phyloP scores from a whole-genome alignment of 2,329 filamentous ascomycete genomes.

The Fusarium coffeatum region DNA sequence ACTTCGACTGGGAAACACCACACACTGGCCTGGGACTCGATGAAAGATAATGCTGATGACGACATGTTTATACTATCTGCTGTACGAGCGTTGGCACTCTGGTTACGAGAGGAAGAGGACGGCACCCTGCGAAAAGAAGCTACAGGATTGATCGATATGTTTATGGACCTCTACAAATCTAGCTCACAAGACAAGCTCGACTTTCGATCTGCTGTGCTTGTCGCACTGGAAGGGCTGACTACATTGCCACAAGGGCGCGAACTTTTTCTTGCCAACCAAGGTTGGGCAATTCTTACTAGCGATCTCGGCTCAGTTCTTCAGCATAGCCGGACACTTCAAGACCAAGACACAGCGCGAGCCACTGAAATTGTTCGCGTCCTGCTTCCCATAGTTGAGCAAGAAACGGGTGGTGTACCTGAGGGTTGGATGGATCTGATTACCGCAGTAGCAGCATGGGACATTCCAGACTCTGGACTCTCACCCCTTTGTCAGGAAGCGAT shows the following conservation, averaged over 20 bases:
- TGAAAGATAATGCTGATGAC: conserved; percentile 58
- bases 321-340: conserved; percentile 36
- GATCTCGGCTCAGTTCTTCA: conserved; percentile 63
- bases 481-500: conserved; percentile 60
- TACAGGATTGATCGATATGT: conserved; percentile 70
- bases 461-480: conserved; percentile 48
- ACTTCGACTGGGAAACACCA: conserved; percentile 59
- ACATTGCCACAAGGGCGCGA: conserved; percentile 60
- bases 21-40: conserved; percentile 69
- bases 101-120: conserved; percentile 77
- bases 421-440: conserved; percentile 69
- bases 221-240: conserved; percentile 70
- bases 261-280: conserved; percentile 62
- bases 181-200: conserved; percentile 57
- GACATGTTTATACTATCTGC: conserved; percentile 71
- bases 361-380: conserved; percentile 68
- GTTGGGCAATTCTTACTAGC: conserved; percentile 64
- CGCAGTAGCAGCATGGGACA: conserved; percentile 60
- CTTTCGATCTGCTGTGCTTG: conserved; percentile 67
- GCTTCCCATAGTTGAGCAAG: conserved; percentile 62
- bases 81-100: conserved; percentile 69
- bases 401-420: conserved; percentile 59
- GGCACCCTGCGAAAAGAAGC: conserved; percentile 67
- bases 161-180: conserved; percentile 69
- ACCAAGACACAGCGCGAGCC: conserved; percentile 57